phyloP scores from a whole-genome alignment of 2,329 filamentous ascomycete genomes.

The Mycosphaerella sp. region DNA sequence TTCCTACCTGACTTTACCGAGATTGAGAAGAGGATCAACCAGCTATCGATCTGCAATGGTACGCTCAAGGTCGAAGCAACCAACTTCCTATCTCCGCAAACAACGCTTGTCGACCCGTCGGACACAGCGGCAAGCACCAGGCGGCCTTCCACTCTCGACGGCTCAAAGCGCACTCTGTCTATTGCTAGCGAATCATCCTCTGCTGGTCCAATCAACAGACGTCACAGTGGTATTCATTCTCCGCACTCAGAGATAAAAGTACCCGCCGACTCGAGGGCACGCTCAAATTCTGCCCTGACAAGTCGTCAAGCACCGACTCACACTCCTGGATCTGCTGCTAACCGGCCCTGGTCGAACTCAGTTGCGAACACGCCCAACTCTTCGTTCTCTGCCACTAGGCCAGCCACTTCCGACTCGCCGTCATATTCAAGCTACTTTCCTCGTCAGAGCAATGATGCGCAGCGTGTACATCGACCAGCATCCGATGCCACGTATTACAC shows the following conservation, averaged over 20 bases:
- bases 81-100: slow-evolving; percentile 52
- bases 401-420: slow-evolving; percentile 32
- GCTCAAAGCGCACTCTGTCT: slow-evolving; percentile 38
- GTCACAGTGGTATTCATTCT: slow-evolving; percentile 61
- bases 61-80: slow-evolving; percentile 53
- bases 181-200: slow-evolving; percentile 31
- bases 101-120: slow-evolving; percentile 33
- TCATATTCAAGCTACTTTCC: slow-evolving; percentile 18
- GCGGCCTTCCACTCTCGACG: slow-evolving; percentile 35
- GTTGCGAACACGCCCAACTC: slow-evolving; percentile 45
- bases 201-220: slow-evolving; percentile 36
- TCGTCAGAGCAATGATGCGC: slow-evolving; percentile 25
- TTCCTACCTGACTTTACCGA: slow-evolving; percentile 76
- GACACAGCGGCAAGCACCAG: slow-evolving; percentile 31
- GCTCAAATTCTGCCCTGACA: slow-evolving; percentile 52
- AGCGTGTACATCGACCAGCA: slow-evolving; percentile 24
- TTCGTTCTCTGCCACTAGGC: slow-evolving; percentile 35
- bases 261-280: slow-evolving; percentile 37
- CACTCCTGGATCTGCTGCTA: slow-evolving; percentile 39
- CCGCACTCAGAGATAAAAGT: slow-evolving; percentile 19
- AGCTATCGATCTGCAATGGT: slow-evolving; percentile 73
- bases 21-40: slow-evolving; percentile 64
- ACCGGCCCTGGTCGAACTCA: slow-evolving; percentile 28
- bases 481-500: slow-evolving; percentile 33
- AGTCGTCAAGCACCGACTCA: slow-evolving; percentile 34